A percentile compares a stretch with the other conserved stretches of the same genome.
phyloP scores from a whole-genome alignment of 2,329 filamentous ascomycete species.

The Talaromyces sp. region DNA sequence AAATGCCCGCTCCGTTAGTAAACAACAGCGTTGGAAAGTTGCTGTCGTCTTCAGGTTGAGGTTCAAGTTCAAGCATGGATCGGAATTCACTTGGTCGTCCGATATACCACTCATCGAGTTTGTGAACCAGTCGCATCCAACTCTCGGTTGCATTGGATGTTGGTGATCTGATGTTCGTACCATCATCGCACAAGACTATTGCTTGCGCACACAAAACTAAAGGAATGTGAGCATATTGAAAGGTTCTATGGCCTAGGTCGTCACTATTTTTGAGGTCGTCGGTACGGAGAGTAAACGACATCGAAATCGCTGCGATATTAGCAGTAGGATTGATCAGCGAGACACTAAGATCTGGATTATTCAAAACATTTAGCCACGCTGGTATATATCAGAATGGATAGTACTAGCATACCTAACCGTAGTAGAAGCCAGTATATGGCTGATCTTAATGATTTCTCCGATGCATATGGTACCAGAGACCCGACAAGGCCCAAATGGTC shows the following conservation, averaged over 20 bases:
- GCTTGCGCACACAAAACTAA: constrained; percentile 24
- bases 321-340: background rate
- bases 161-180: constrained; percentile 10
- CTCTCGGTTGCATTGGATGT: constrained; percentile 7
- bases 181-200: constrained; percentile 16
- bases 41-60: constrained; percentile 23
- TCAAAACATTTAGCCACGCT: background rate
- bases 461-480: background rate
- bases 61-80: constrained; percentile 23
- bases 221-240: constrained; percentile 18
- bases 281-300: background rate
- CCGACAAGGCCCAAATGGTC: background rate
- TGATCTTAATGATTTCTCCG: constrained; percentile 14
- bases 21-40: constrained; percentile 40
- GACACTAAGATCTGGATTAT: background rate
- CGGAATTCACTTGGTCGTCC: constrained; percentile 22
- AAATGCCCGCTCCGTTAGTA: constrained; percentile 39
- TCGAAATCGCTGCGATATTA: background rate
- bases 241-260: constrained; percentile 2
- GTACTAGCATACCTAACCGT: constrained; percentile 19
- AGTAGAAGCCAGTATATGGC: constrained; percentile 25
- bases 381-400: background rate
- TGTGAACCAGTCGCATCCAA: constrained; percentile 22
- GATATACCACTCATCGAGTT: constrained; percentile 24
- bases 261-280: background rate